Evolutionary conservation across 768 basidiomycete species (phyloP).

Genomic region (Harrya chromipes): DNA sequence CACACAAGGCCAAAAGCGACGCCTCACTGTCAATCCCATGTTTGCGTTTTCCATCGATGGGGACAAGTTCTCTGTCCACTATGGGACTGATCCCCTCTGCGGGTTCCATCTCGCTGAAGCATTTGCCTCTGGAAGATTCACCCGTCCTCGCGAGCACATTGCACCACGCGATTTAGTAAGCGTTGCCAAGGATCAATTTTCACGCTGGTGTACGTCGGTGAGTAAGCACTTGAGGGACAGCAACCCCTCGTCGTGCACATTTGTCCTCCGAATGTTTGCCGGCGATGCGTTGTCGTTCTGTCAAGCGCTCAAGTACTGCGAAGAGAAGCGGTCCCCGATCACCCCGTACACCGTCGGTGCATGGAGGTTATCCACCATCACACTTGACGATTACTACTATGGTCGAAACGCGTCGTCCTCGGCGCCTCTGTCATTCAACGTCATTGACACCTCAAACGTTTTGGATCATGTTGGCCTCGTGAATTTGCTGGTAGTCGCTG

Average conservation of each 20-base stretch:
- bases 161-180: slow-evolving; percentile 7
- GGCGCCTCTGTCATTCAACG: slow-evolving; percentile 29
- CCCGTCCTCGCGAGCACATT: background rate
- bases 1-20: background rate
- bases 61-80: slow-evolving; percentile 26
- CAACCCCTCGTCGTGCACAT: slow-evolving; percentile 14
- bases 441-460: slow-evolving; percentile 33
- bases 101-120: slow-evolving; percentile 32
- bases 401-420: slow-evolving; percentile 2
- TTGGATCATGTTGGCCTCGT: slow-evolving; percentile 25
- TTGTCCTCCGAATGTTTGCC: slow-evolving; percentile 28
- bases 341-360: slow-evolving; percentile 21
- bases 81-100: slow-evolving; percentile 26
- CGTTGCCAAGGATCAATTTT: slow-evolving; percentile 24
- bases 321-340: slow-evolving; percentile 1
- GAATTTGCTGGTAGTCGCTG: slow-evolving; percentile 24
- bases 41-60: slow-evolving; percentile 28
- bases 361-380: slow-evolving; percentile 23
- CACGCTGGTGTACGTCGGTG: slow-evolving; percentile 21
- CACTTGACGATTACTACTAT: slow-evolving; percentile 20
- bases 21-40: slow-evolving; percentile 23
- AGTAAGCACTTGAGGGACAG: slow-evolving; percentile 9
- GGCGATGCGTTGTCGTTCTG: slow-evolving; percentile 29
- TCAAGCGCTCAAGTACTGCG: slow-evolving; percentile 17
- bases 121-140: slow-evolving; percentile 11